Percentiles rank a stretch among this genome's conserved stretches.
Conservation (phyloP, 164 flowering plant species). For the Dillenia turbinata region DNA sequence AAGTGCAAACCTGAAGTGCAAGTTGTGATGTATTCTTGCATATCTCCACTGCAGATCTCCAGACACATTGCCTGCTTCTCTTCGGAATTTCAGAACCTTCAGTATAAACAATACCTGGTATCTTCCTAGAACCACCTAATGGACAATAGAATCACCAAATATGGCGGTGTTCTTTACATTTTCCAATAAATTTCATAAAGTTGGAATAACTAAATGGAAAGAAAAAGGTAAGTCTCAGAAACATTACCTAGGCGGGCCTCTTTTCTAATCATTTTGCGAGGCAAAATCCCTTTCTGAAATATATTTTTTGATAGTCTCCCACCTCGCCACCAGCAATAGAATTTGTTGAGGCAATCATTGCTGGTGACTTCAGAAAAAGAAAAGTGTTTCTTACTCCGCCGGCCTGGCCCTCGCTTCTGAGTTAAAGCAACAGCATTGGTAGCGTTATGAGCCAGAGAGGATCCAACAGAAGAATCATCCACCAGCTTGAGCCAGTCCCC, state of each 20-base stretch:
- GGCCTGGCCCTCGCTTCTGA: conserved; percentile 55
- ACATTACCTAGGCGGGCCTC: conserved; percentile 78
- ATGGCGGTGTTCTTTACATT: neutral
- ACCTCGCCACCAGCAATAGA: conserved; percentile 80
- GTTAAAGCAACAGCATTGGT: conserved; percentile 32
- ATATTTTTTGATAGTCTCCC: conserved; percentile 56
- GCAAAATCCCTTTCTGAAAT: conserved; percentile 65
- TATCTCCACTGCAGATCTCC: conserved; percentile 94
- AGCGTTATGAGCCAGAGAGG: conserved; percentile 35
- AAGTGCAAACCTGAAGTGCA: conserved; percentile 80
- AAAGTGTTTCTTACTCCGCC: conserved; percentile 55
- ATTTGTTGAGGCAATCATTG: conserved; percentile 27
- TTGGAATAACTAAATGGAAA: neutral
- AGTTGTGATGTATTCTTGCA: conserved; percentile 73
- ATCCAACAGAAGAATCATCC: conserved; percentile 55
- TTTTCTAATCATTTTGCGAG: conserved; percentile 41
- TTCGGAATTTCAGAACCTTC: conserved; percentile 71
- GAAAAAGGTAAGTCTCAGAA: neutral
- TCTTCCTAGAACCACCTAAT: conserved; percentile 74
- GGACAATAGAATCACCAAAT: neutral
- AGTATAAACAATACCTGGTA: conserved; percentile 54
- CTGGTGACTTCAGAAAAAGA: conserved; percentile 28
- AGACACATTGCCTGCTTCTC: conserved; percentile 68
- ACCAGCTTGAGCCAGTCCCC: conserved; percentile 78
- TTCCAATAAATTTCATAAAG: neutral